Percentiles rank a stretch among this genome's conserved stretches.
Evolutionary conservation across 148 eudicot species (phyloP).

Genomic region (Vaccinium corymbosum): DNA sequence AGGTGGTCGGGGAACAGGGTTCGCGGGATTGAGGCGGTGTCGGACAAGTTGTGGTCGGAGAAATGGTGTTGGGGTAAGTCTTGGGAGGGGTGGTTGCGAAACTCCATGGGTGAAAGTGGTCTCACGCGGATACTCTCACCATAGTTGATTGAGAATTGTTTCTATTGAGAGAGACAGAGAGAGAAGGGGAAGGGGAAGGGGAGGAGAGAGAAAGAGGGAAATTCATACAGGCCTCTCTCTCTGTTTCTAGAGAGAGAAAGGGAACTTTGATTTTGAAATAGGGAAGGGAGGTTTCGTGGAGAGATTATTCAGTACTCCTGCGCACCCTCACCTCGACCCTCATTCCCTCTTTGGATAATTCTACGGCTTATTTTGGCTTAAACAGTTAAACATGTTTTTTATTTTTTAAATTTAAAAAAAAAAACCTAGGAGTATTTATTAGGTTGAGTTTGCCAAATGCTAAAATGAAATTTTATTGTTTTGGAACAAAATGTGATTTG

Average conservation of each 20-base stretch:
- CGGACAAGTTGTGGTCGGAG: constrained; percentile 25
- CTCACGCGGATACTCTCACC: not conserved
- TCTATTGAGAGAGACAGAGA: not conserved
- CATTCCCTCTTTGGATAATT: too few relatives aligned
- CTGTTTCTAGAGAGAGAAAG: not conserved
- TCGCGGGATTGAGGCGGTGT: constrained; percentile 21
- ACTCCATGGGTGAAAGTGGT: constrained; percentile 27
- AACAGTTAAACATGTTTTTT: too few relatives aligned
- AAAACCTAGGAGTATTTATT: too few relatives aligned
- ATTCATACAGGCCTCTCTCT: not conserved
- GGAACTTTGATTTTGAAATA: not conserved
- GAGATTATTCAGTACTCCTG: too few relatives aligned
- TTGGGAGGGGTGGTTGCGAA: constrained; percentile 32
- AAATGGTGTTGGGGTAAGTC: constrained; percentile 35
- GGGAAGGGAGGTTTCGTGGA: not conserved
- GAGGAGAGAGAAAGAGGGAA: not conserved
- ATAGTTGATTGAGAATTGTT: not conserved
- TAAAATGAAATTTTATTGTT: too few relatives aligned
- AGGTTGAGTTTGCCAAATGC: too few relatives aligned
- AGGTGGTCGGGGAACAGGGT: constrained; percentile 21
- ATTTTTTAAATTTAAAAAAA: too few relatives aligned
- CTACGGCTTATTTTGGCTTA: too few relatives aligned
- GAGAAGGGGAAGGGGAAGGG: not conserved
- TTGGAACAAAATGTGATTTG: too few relatives aligned
- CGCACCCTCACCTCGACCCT: too few relatives aligned